A percentile compares a stretch with the other conserved stretches of the same genome.
Conservation (phyloP, 352 stramenopile species). For the Globisporangium viniferum region DNA sequence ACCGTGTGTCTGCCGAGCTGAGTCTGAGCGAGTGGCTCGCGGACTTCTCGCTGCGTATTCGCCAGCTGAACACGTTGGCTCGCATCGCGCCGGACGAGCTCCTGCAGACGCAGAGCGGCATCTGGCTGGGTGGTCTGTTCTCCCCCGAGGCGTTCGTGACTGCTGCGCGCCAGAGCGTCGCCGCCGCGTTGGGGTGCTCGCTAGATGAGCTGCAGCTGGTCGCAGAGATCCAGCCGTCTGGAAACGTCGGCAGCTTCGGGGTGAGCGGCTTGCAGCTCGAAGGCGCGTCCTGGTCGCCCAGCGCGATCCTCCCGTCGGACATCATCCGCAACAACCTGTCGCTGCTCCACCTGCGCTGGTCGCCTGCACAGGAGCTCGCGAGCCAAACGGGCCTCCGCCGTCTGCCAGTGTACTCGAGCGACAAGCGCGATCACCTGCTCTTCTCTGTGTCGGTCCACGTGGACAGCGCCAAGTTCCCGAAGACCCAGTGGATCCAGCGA, state of each 20-base stretch:
- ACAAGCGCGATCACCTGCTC: slow-evolving; percentile 67
- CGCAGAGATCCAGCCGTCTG: slow-evolving; percentile 49
- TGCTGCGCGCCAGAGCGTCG: slow-evolving; percentile 87
- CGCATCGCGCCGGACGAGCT: slow-evolving; percentile 42
- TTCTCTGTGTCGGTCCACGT: slow-evolving; percentile 78
- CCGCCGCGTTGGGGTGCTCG: slow-evolving; percentile 72
- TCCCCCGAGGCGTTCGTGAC: slow-evolving; percentile 92
- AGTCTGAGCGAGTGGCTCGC: slow-evolving; percentile 79
- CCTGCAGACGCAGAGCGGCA: slow-evolving; percentile 29
- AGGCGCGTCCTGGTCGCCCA: slow-evolving; percentile 68
- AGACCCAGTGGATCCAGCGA: slow-evolving; percentile 76
- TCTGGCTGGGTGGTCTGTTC: slow-evolving; percentile 93
- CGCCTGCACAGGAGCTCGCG: slow-evolving; percentile 25
- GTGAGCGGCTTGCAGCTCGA: slow-evolving; percentile 82
- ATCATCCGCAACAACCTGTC: slow-evolving; percentile 71
- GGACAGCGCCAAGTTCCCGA: slow-evolving; percentile 44
- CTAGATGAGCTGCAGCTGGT: slow-evolving; percentile 87
- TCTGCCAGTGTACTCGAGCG: slow-evolving; percentile 86
- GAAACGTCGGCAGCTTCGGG: slow-evolving; percentile 45
- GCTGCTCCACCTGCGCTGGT: slow-evolving; percentile 74
- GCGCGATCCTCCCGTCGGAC: slow-evolving; percentile 71
- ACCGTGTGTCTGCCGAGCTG: slow-evolving; percentile 50
- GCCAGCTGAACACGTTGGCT: slow-evolving; percentile 56
- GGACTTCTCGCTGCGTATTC: slow-evolving; percentile 75
- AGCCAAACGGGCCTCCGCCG: slow-evolving; percentile 27